Base-by-base conservation (phyloP, 805 yeast genomes). In the Kodamaea jinghongensis region DNA sequence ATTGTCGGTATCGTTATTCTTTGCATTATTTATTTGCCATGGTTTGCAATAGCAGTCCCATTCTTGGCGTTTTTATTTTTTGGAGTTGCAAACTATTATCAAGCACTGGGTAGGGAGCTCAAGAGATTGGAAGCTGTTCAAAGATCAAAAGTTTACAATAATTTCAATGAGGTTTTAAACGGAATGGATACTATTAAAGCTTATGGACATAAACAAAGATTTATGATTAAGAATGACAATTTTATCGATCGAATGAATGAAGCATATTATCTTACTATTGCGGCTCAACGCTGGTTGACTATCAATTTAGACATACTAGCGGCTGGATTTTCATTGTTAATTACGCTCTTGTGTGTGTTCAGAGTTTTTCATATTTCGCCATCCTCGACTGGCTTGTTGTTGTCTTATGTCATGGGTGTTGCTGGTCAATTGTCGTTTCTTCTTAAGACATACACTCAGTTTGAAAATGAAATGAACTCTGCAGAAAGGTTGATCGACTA, bases 391-490 rank as follows among this genome's bases (percentile, higher is more conserved):
- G 95, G 95, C 56, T 72, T 85, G 57, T 65, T 86, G 37, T 58
- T 86, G 34, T 75, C 89, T 0, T 76, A 84, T 47, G 71, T 81
- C 14, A 60, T 81, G 39, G 71, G 68, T 42, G 64, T 81, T 34
- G 70, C 79, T 15, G 76, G 79, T 31, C 70, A 80, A 39, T 63
- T 84, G 58, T 73, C 83, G 6, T 62, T 76, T 61, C 71, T 81
- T 47, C 70, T 86, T 45, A 73, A 85, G 52, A 71, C 85, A 20
- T 60, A 77, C 52, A 84, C 91, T 1, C 80, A 79, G 51, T 75
- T 82, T 20, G 93, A 86, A 54, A 86, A 84, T 56, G 83, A 82
- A 51, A 71, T 86, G 81, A 84, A 83, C 50, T 78, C 89, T 0
- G 86, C 78, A 14, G 93, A 86, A 58, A 72, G 95, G 59, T 60